A percentile compares a stretch with the other conserved stretches of the same genome.
These are phyloP conservation scores for Microdochium nivale DNA, from an alignment of 2,329 filamentous ascomycete genomes.

Conservation along the genomic window DNA sequence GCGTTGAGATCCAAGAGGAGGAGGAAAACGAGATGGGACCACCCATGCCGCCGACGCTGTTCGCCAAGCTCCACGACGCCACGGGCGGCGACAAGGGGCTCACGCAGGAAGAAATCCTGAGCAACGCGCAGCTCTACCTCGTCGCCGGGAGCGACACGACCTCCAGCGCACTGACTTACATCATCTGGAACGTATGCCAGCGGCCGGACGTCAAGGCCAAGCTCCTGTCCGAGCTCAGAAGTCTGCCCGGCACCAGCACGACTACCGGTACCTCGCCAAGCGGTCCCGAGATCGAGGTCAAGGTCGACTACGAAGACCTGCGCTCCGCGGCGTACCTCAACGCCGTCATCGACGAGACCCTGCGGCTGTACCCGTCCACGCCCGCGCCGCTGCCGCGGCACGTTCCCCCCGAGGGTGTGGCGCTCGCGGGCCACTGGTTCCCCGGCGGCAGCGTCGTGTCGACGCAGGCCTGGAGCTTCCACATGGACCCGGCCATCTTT, in stretches of 20 bases:
- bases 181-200: slow-evolving; percentile 16
- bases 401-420: slow-evolving; percentile 20
- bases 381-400: slow-evolving; percentile 22
- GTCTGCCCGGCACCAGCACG: slow-evolving; percentile 9
- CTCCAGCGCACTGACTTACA: slow-evolving; percentile 27
- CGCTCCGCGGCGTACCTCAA: slow-evolving; percentile 23
- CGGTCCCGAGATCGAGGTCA: not conserved
- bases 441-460: slow-evolving; percentile 23
- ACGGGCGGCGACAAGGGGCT: slow-evolving; percentile 12
- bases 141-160: slow-evolving; percentile 32
- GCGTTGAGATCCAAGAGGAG: slow-evolving; percentile 4
- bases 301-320: slow-evolving; percentile 19
- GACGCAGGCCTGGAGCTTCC: slow-evolving; percentile 29
- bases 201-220: slow-evolving; percentile 4
- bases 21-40: not conserved
- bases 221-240: slow-evolving; percentile 10
- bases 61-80: slow-evolving; percentile 27
- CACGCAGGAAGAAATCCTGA: not conserved
- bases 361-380: slow-evolving; percentile 23
- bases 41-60: slow-evolving; percentile 19
- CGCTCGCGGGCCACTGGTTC: slow-evolving; percentile 21
- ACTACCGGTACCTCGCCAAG: too few species aligned
- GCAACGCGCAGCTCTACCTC: slow-evolving; percentile 13
- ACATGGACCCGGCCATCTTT: slow-evolving; percentile 25
- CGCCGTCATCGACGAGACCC: slow-evolving; percentile 15